These are phyloP conservation scores for Colletotrichum tofieldiae DNA, from an alignment of 2,329 filamentous ascomycete genomes.

Conservation along the genomic window DNA sequence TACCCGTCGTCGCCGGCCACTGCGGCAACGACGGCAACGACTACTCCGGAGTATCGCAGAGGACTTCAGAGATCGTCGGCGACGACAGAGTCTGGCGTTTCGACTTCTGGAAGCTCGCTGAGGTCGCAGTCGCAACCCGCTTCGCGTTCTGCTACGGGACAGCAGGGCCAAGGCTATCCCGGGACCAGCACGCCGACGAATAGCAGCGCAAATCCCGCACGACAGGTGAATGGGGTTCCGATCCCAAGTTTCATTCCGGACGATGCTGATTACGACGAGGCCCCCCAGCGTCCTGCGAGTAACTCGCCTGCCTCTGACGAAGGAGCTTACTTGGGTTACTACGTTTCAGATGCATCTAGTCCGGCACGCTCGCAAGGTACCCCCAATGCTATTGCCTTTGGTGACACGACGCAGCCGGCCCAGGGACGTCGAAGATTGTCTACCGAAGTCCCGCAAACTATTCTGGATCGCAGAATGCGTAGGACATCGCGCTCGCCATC, in stretches of 20 bases:
- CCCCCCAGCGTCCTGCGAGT: constrained; percentile 55
- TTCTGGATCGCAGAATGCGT: constrained; percentile 68
- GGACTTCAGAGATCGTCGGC: constrained; percentile 69
- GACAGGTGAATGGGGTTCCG: constrained; percentile 64
- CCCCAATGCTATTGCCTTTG: constrained; percentile 62
- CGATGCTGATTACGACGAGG: constrained; percentile 66
- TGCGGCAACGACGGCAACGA: constrained; percentile 51
- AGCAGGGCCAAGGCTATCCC: constrained; percentile 38
- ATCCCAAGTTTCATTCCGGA: constrained; percentile 72
- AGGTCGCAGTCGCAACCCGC: constrained; percentile 79
- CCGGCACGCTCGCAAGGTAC: constrained; percentile 47
- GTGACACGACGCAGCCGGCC: constrained; percentile 60
- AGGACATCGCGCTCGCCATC: constrained; percentile 71
- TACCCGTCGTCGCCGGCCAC: constrained; percentile 72
- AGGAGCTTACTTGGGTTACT: constrained; percentile 57
- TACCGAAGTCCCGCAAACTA: constrained; percentile 67
- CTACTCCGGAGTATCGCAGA: constrained; percentile 69
- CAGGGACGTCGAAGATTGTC: constrained; percentile 64
- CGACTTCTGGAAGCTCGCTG: constrained; percentile 68
- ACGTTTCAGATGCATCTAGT: constrained; percentile 52
- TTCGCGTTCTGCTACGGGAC: constrained; percentile 56
- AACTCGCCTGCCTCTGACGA: constrained; percentile 67
- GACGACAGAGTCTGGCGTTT: constrained; percentile 63
- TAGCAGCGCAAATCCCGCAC: constrained; percentile 45
- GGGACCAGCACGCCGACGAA: constrained; percentile 32